Percentiles rank a stretch among this genome's conserved stretches.
phyloP scores from a whole-genome alignment of 2,329 filamentous ascomycete genomes.

The Aspergillus eucalypticola region DNA sequence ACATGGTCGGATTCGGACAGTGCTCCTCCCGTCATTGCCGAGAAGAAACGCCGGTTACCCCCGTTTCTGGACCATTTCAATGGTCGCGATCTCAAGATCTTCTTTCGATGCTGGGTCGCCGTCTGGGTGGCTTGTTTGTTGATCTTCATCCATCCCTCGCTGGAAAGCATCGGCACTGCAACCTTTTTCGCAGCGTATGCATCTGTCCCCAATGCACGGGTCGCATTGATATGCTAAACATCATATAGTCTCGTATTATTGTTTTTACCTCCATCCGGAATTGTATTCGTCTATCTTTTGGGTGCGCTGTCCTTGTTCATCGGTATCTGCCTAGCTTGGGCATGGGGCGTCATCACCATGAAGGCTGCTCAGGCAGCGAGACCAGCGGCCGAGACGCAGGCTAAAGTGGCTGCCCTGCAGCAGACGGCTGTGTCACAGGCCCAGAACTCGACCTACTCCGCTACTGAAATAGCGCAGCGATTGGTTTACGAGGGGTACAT shows the following conservation, averaged over 20 bases:
- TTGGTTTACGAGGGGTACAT: conserved; percentile 50
- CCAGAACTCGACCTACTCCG: conserved; percentile 31
- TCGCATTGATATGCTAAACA: not conserved
- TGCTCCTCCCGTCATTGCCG: not conserved
- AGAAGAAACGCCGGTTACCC: conserved; percentile 19
- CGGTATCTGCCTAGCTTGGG: conserved; percentile 53
- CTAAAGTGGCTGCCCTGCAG: conserved; percentile 36
- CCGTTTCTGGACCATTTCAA: conserved; percentile 49
- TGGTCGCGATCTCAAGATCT: conserved; percentile 47
- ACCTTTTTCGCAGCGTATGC: conserved; percentile 45
- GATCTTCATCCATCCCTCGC: conserved; percentile 49
- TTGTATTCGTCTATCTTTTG: conserved; percentile 51
- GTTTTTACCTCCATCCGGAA: conserved; percentile 49
- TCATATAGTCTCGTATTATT: conserved; percentile 42
- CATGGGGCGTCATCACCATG: conserved; percentile 53
- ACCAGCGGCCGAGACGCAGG: conserved; percentile 42
- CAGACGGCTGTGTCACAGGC: conserved; percentile 34
- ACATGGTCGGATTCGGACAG: not conserved
- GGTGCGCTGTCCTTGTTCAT: conserved; percentile 46
- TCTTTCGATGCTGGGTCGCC: conserved; percentile 51
- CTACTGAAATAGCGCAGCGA: conserved; percentile 34
- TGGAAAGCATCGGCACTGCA: conserved; percentile 45
- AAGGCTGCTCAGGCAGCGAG: conserved; percentile 50
- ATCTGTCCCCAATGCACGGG: not conserved
- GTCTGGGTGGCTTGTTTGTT: conserved; percentile 50